Percentiles rank a stretch among this genome's conserved stretches.
Conservation (phyloP, 1,284 basidiomycete genomes). For the Microstroma glucosiphilum region DNA sequence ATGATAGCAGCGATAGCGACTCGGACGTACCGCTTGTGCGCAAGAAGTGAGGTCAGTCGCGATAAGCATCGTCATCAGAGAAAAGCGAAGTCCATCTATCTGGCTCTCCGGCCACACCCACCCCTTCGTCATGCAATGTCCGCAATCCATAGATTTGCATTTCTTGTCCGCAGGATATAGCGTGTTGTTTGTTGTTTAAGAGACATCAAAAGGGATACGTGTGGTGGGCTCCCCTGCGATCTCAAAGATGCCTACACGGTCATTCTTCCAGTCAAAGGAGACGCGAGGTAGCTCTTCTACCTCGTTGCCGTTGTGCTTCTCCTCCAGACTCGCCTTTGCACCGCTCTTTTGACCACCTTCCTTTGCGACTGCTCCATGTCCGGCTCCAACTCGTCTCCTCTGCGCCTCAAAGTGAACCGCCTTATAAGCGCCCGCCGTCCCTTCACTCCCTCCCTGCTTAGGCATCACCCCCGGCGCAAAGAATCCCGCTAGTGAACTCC, state of each 20-base stretch:
- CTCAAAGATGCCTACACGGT: constrained; percentile 11
- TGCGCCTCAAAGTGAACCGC: constrained; percentile 31
- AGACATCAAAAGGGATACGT: too few relatives aligned
- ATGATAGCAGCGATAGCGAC: constrained; percentile 22
- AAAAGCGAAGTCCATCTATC: too few relatives aligned
- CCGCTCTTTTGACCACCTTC: too few relatives aligned
- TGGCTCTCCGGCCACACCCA: too few relatives aligned
- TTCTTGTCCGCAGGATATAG: too few relatives aligned
- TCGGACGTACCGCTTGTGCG: constrained; percentile 24
- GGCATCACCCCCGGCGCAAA: constrained; percentile 87
- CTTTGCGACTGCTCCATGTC: neutral
- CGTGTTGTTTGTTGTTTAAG: too few relatives aligned
- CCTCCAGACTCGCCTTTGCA: neutral
- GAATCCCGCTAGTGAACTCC: constrained; percentile 62
- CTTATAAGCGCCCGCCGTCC: constrained; percentile 50
- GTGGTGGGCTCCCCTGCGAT: too few relatives aligned
- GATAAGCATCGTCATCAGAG: constrained; percentile 4
- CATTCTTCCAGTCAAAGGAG: constrained; percentile 36
- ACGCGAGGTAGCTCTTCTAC: constrained; percentile 21
- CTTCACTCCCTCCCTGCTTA: constrained; percentile 71
- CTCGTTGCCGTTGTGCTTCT: constrained; percentile 11
- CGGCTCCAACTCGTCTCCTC: constrained; percentile 10
- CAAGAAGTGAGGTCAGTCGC: constrained; percentile 5
- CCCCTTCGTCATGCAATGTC: too few relatives aligned
- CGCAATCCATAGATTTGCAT: too few relatives aligned